Evolutionary conservation across 495 filamentous ascomycete species (phyloP), one percentile per base, ranked within the genome.

Genomic region (Tuber brumale): DNA sequence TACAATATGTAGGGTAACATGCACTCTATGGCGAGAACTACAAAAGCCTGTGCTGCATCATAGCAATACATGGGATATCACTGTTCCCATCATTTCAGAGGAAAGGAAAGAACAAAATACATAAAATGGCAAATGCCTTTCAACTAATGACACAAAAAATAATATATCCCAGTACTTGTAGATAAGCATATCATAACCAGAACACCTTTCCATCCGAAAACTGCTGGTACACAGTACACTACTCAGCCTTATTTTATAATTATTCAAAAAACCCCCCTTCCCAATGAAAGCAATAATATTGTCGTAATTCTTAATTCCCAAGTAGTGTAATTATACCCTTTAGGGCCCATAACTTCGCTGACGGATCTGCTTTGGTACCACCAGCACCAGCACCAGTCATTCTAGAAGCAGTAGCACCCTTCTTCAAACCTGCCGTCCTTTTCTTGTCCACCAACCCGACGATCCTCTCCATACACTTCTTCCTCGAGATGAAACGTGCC

Each of bases 381-480:
- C 78, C 73, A 7, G 57, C 69, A 72, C 73, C 73, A 7, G 57
- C 46, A 72, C 70, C 73, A 46, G 72, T 74, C 16, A 46, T 70
- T 31, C 27, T 66, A 31, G 57, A 5, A 35, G 27, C 27, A 35
- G 57, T 31, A 43, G 2, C 70, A 31, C 71, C 72, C 70, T 74
- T 77, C 61, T 61, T 82, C 75, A 75, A 76, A 21, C 79, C 72
- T 23, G 72, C 76, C n/a, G 41, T 66, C 69, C 70, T 74, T 0
- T 76, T 71, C 18, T 69, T 72, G 51, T 78, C 74, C 37, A 72
- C 74, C 70, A 81, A 31, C 16, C 14, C 43, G 23, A 44, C 35
- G 48, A 82, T 66, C 72, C 70, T 80, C 71, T 79, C 81, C 35
- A 76, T 45, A 79, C 81, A 83, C 70, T 81, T 83, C 71, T 76